These are phyloP conservation scores for Glycyrrhiza uralensis DNA, from an alignment of 306 rosid species.

Conservation along the genomic window DNA sequence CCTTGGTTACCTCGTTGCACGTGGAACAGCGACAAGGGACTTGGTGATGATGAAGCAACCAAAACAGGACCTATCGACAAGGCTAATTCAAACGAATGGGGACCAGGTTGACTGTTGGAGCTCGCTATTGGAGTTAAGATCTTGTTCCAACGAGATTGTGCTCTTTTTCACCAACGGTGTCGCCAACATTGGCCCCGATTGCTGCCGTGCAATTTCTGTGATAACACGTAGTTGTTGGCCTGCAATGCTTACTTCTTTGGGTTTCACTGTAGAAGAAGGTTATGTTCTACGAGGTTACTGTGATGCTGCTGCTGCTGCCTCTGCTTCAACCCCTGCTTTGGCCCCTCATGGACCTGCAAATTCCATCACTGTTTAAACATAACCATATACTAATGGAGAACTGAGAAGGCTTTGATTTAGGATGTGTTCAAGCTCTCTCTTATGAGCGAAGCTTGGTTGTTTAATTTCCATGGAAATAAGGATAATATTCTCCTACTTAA, in stretches of 20 bases:
- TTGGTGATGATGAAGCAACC: background rate
- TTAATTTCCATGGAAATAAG: background rate
- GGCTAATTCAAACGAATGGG: background rate
- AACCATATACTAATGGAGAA: background rate
- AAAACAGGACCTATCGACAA: background rate
- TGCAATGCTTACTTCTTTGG: constrained; percentile 44
- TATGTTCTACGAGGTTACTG: constrained; percentile 35
- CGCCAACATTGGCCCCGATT: constrained; percentile 28
- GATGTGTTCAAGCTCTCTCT: background rate
- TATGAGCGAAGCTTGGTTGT: too few relatives aligned
- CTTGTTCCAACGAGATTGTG: constrained; percentile 40
- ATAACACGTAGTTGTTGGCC: constrained; percentile 49
- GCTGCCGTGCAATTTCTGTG: constrained; percentile 35
- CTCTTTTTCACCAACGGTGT: constrained; percentile 29
- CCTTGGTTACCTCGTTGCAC: background rate
- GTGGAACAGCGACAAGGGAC: constrained; percentile 23
- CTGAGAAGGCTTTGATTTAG: background rate
- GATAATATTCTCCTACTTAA: background rate
- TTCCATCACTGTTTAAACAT: background rate
- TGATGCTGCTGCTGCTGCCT: constrained; percentile 26
- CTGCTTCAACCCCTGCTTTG: constrained; percentile 7
- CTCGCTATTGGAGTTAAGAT: constrained; percentile 33
- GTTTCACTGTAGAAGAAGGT: constrained; percentile 38
- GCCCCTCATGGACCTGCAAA: constrained; percentile 8
- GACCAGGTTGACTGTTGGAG: constrained; percentile 24